Conservation (phyloP, 768 basidiomycete genomes). For the Trichaptum fuscoviolaceum region DNA sequence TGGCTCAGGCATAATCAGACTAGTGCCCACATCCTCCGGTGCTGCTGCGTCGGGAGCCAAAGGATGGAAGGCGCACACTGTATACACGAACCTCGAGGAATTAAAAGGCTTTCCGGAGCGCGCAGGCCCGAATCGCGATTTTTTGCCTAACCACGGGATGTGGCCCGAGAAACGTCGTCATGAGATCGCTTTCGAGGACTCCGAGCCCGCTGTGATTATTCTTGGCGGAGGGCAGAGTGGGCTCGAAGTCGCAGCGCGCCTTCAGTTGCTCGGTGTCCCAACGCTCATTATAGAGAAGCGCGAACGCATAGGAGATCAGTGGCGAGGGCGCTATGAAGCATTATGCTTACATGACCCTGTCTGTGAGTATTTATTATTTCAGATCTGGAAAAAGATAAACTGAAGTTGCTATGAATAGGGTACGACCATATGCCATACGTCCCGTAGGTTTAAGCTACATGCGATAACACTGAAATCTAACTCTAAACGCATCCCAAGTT, state of each 20-base stretch:
- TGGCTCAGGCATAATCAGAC: slow-evolving; percentile 18
- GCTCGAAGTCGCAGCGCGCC: slow-evolving; percentile 29
- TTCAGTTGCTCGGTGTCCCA: slow-evolving; percentile 27
- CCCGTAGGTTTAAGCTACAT: slow-evolving; percentile 8
- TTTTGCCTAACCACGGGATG: slow-evolving; percentile 21
- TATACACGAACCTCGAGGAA: slow-evolving; percentile 26
- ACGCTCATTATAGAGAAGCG: slow-evolving; percentile 31
- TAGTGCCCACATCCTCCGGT: slow-evolving; percentile 11
- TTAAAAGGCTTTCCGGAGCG: slow-evolving; percentile 20
- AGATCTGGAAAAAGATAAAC: neutral
- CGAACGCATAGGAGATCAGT: slow-evolving; percentile 18
- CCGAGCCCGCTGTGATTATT: slow-evolving; percentile 30
- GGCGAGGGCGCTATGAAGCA: slow-evolving; percentile 26
- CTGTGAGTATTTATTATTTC: slow-evolving; percentile 32
- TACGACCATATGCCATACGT: slow-evolving; percentile 26
- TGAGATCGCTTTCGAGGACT: slow-evolving; percentile 24
- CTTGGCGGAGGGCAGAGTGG: slow-evolving; percentile 28
- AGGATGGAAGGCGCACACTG: slow-evolving; percentile 24
- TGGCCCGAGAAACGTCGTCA: slow-evolving; percentile 24
- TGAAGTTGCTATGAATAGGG: slow-evolving; percentile 6
- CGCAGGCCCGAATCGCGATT: slow-evolving; percentile 17
- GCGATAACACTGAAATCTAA: neutral
- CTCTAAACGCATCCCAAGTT: slow-evolving; percentile 11
- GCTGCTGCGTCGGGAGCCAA: slow-evolving; percentile 7
- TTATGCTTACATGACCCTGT: slow-evolving; percentile 26